Percentiles rank a stretch among this genome's conserved stretches.
Conservation (phyloP, 257 asterid genomes). For the Solanum sejunctum region DNA sequence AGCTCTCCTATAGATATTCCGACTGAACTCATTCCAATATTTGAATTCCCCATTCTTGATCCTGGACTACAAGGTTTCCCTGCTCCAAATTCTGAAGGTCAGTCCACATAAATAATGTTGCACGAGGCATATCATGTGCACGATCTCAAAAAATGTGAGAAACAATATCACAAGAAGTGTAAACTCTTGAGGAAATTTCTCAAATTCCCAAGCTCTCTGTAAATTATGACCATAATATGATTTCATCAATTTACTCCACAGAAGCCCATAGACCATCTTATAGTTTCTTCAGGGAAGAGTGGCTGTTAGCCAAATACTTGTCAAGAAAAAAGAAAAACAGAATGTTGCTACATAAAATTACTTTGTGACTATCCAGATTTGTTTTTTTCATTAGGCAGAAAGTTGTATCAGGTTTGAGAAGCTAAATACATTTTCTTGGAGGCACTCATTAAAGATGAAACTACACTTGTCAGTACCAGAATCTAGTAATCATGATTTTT, state of each 20-base stretch:
- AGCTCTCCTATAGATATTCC: constrained; percentile 62
- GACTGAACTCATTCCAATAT: constrained; percentile 71
- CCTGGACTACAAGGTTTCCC: constrained; percentile 28
- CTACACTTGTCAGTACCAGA: background rate
- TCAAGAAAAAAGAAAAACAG: background rate
- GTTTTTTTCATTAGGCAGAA: background rate
- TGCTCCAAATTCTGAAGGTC: constrained; percentile 12
- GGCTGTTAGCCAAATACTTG: background rate
- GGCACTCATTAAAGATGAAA: background rate
- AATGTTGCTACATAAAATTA: background rate
- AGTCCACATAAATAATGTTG: background rate
- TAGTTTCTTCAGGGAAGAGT: background rate
- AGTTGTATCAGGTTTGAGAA: background rate
- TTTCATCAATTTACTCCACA: background rate
- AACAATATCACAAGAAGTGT: background rate
- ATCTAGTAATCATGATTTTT: background rate
- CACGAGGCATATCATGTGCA: background rate
- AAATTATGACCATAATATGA: background rate
- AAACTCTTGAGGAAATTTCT: background rate
- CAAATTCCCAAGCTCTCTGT: background rate
- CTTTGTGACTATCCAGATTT: background rate
- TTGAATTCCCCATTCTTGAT: constrained; percentile 22
- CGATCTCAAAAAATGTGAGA: background rate
- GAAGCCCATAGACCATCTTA: background rate
- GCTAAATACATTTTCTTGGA: background rate